Evolutionary conservation across 1,284 basidiomycete species (phyloP).

Genomic region (Boletus sp.): DNA sequence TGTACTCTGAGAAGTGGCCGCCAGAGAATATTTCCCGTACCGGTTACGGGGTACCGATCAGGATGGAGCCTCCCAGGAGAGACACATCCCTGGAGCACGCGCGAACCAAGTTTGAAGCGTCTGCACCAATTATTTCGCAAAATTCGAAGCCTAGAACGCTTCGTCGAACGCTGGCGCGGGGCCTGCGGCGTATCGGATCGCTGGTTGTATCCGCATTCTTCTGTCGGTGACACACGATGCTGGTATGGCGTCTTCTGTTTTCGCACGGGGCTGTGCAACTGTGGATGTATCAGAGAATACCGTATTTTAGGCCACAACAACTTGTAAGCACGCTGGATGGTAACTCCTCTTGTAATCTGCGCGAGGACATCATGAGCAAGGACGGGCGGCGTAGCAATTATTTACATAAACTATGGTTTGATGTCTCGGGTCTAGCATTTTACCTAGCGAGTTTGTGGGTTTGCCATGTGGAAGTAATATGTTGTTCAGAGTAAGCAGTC

Average conservation of each 20-base stretch:
- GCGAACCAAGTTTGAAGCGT: constrained; percentile 22
- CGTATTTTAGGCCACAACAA: constrained; percentile 18
- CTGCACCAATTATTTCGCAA: constrained; percentile 24
- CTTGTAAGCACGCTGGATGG: constrained; percentile 6
- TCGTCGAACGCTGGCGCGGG: constrained; percentile 24
- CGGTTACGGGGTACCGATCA: constrained; percentile 24
- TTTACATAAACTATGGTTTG: constrained; percentile 31
- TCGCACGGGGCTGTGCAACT: constrained; percentile 29
- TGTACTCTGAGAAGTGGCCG: constrained; percentile 32
- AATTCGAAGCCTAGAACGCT: constrained; percentile 24
- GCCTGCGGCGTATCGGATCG: constrained; percentile 28
- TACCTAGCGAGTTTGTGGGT: constrained; percentile 4
- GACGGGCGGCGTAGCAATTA: constrained; percentile 20
- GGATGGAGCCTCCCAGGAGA: constrained; percentile 24
- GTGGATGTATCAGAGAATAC: constrained; percentile 25
- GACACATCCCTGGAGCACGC: constrained; percentile 24
- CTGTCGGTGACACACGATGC: constrained; percentile 28
- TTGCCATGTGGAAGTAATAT: constrained; percentile 25
- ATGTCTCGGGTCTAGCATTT: constrained; percentile 5
- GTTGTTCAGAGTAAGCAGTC: constrained; percentile 28
- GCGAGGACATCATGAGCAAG: constrained; percentile 15
- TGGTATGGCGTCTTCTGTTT: constrained; percentile 7
- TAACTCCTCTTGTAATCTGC: constrained; percentile 13
- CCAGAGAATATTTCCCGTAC: constrained; percentile 25
- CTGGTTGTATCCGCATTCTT: constrained; percentile 31